Evolutionary conservation across 495 filamentous ascomycete genomes (phyloP).

Genomic region (Lichenothelia convexa): DNA sequence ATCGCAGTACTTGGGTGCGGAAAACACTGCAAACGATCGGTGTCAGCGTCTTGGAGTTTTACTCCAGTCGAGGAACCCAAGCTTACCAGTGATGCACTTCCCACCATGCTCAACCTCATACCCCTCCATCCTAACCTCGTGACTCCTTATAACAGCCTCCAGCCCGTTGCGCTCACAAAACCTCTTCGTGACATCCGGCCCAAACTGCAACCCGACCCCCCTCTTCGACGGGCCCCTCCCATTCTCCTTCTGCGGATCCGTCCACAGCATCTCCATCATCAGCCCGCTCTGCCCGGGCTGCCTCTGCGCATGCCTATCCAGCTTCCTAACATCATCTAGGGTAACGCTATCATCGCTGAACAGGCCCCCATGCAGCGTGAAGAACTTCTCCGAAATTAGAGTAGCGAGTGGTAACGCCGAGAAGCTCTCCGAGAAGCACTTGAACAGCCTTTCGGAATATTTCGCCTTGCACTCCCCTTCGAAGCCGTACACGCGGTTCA

Average conservation of each 20-base stretch:
- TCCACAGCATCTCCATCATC: conserved; percentile 99
- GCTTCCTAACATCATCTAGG: conserved; percentile 80
- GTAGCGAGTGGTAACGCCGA: conserved; percentile 86
- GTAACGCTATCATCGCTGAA: conserved; percentile 94
- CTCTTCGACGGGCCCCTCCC: conserved; percentile 91
- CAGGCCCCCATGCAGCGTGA: conserved; percentile 86
- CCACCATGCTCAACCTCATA: conserved; percentile 94
- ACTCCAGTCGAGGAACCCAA: conserved; percentile 2
- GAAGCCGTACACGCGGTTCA: conserved; percentile 98
- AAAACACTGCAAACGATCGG: conserved; percentile 51
- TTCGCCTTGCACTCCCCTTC: conserved; percentile 97
- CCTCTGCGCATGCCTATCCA: conserved; percentile 77
- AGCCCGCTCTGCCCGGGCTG: conserved; percentile 90
- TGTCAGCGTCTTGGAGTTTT: background rate
- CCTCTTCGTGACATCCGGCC: conserved; percentile 86
- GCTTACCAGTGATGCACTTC: conserved; percentile 82
- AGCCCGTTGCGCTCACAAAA: conserved; percentile 95
- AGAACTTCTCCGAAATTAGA: conserved; percentile 75
- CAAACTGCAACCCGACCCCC: conserved; percentile 91
- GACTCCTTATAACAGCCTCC: conserved; percentile 85
- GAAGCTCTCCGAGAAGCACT: conserved; percentile 96
- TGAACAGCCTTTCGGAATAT: conserved; percentile 91
- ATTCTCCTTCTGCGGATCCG: conserved; percentile 71
- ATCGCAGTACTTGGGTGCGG: conserved; percentile 94
- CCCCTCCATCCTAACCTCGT: conserved; percentile 94